A percentile compares a stretch with the other conserved stretches of the same genome.
These are phyloP conservation scores for Phialophora verrucosa DNA, from an alignment of 2,329 filamentous ascomycete genomes.

Conservation along the genomic window DNA sequence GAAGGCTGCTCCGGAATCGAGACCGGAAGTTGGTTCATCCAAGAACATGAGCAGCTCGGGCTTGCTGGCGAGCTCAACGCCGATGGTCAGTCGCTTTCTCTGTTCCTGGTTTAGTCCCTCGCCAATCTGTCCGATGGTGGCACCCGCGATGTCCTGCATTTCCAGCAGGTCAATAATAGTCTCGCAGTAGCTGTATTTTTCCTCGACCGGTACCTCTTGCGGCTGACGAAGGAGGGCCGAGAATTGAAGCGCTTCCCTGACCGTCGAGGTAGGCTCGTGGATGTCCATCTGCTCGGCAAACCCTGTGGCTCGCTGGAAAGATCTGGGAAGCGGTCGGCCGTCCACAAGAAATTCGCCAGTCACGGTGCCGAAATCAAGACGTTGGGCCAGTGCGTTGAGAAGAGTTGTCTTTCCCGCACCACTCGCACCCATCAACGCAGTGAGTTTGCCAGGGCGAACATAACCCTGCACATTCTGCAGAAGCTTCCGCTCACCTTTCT, in stretches of 20 bases:
- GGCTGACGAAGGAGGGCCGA: slow-evolving; percentile 69
- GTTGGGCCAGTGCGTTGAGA: slow-evolving; percentile 54
- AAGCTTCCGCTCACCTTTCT: slow-evolving; percentile 53
- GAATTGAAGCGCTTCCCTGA: slow-evolving; percentile 69
- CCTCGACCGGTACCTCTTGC: slow-evolving; percentile 60
- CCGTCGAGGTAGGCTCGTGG: slow-evolving; percentile 69
- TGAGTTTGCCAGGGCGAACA: slow-evolving; percentile 76
- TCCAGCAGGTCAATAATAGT: slow-evolving; percentile 72
- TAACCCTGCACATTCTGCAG: slow-evolving; percentile 71
- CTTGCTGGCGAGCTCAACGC: slow-evolving; percentile 67
- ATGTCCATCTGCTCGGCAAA: slow-evolving; percentile 70
- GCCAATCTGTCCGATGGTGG: slow-evolving; percentile 65
- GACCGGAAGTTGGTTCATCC: slow-evolving; percentile 68
- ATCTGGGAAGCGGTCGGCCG: slow-evolving; percentile 51
- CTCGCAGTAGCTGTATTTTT: slow-evolving; percentile 72
- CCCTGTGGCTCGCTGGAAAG: slow-evolving; percentile 61
- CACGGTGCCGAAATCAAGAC: slow-evolving; percentile 52
- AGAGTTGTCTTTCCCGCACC: slow-evolving; percentile 57
- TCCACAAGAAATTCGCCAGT: slow-evolving; percentile 54
- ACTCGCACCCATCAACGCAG: slow-evolving; percentile 73
- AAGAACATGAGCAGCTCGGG: slow-evolving; percentile 67
- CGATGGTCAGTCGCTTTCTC: slow-evolving; percentile 68
- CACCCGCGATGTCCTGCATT: slow-evolving; percentile 70
- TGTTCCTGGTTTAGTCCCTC: slow-evolving; percentile 69
- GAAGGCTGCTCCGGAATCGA: slow-evolving; percentile 71